These are phyloP conservation scores for Neurospora sp. DNA, from an alignment of 2,329 filamentous ascomycete genomes.

Conservation along the genomic window DNA sequence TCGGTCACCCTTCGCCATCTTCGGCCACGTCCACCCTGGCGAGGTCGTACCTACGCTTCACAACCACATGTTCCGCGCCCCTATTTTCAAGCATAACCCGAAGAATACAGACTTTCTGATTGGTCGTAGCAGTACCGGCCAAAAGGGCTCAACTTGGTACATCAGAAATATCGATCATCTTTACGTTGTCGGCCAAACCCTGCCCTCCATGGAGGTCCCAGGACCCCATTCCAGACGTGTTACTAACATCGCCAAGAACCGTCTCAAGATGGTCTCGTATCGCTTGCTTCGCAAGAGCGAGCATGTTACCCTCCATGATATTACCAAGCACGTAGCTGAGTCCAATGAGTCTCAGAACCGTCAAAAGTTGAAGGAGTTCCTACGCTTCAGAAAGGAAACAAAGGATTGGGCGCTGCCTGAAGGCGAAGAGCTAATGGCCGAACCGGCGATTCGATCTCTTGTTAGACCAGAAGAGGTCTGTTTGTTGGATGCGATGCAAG, in stretches of 20 bases:
- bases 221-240: conserved; percentile 91
- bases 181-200: conserved; percentile 84
- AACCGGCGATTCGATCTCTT: conserved; percentile 71
- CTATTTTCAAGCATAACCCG: conserved; percentile 78
- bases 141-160: conserved; percentile 70
- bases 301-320: conserved; percentile 66
- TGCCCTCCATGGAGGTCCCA: conserved; percentile 85
- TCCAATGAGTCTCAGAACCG: conserved; percentile 92
- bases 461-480: conserved; percentile 95
- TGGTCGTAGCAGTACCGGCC: conserved; percentile 69
- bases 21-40: conserved; percentile 84
- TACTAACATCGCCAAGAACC: conserved; percentile 92
- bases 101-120: conserved; percentile 79
- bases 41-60: conserved; percentile 86
- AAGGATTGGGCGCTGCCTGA: conserved; percentile 77
- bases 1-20: conserved; percentile 90
- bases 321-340: conserved; percentile 86
- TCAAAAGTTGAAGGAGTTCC: conserved; percentile 94
- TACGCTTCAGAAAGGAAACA: conserved; percentile 78
- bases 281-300: conserved; percentile 73
- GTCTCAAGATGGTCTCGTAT: conserved; percentile 92
- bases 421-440: conserved; percentile 68
- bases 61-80: conserved; percentile 91
- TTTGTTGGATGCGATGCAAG: conserved; percentile 91
- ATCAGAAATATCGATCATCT: conserved; percentile 85